Evolutionary conservation across 306 rosid species (phyloP).

Genomic region (Styphnolobium japonicum): DNA sequence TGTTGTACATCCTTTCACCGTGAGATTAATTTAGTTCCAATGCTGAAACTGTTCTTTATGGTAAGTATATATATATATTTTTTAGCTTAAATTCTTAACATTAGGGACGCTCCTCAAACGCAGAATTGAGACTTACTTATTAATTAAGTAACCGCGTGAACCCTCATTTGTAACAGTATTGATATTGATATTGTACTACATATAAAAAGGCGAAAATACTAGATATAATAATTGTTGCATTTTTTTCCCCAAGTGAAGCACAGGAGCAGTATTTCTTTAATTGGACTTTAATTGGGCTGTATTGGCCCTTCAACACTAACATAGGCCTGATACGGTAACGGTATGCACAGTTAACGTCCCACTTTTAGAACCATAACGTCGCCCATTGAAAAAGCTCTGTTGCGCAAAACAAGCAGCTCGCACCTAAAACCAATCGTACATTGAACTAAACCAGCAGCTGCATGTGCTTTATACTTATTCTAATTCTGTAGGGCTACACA

Average conservation of each 20-base stretch:
- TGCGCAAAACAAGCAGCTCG: neutral
- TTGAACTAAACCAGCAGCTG: conserved; percentile 24
- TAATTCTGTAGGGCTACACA: neutral
- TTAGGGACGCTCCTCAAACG: too few species aligned
- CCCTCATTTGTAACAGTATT: too few species aligned
- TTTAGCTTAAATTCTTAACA: too few species aligned
- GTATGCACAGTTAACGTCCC: neutral
- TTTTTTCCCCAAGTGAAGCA: neutral
- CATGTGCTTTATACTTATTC: neutral
- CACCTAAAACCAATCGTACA: neutral
- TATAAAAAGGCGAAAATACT: neutral
- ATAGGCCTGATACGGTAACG: neutral
- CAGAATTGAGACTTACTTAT: too few species aligned
- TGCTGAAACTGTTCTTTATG: too few species aligned
- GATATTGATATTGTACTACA: too few species aligned
- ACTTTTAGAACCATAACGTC: neutral
- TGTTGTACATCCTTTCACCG: too few species aligned
- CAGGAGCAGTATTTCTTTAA: neutral
- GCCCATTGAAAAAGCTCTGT: neutral
- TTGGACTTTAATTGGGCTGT: neutral
- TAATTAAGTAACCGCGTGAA: too few species aligned
- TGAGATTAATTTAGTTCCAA: too few species aligned
- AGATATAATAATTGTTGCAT: too few species aligned
- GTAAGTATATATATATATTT: too few species aligned
- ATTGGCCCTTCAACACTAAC: neutral